phyloP scores from a whole-genome alignment of 2,329 filamentous ascomycete species.

The Penicillium digitatum region DNA sequence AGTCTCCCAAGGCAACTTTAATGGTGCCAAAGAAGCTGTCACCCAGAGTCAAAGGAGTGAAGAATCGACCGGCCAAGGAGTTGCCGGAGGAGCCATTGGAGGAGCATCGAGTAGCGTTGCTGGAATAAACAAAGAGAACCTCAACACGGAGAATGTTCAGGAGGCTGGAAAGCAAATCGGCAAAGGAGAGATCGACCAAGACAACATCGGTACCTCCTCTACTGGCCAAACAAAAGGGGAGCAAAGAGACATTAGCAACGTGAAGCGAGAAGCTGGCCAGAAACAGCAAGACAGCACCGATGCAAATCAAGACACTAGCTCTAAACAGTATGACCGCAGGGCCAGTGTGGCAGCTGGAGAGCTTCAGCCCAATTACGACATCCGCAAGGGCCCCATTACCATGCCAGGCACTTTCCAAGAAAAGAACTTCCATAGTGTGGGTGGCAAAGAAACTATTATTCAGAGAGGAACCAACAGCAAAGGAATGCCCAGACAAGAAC shows the following conservation, averaged over 20 bases:
- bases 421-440: conserved; percentile 4
- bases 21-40: conserved; percentile 5
- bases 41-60: conserved; percentile 11
- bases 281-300: not conserved
- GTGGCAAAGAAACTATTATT: not conserved
- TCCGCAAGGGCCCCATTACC: conserved; percentile 20
- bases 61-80: conserved; percentile 1
- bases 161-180: conserved; percentile 3
- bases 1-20: conserved; percentile 9
- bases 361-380: conserved; percentile 18
- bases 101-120: conserved; percentile 4
- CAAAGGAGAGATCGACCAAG: not conserved
- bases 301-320: not conserved
- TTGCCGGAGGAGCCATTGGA: not conserved
- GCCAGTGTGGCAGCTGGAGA: conserved; percentile 3
- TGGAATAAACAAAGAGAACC: conserved; percentile 8
- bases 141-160: conserved; percentile 8
- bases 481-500: not conserved
- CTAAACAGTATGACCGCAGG: not conserved
- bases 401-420: conserved; percentile 7
- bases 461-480: conserved; percentile 7
- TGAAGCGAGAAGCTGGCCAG: not conserved
- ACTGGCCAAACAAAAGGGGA: not conserved
- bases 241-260: not conserved
- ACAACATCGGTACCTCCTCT: not conserved